phyloP scores from a whole-genome alignment of 805 yeast species.

The Cyberlindnera lachancei region DNA sequence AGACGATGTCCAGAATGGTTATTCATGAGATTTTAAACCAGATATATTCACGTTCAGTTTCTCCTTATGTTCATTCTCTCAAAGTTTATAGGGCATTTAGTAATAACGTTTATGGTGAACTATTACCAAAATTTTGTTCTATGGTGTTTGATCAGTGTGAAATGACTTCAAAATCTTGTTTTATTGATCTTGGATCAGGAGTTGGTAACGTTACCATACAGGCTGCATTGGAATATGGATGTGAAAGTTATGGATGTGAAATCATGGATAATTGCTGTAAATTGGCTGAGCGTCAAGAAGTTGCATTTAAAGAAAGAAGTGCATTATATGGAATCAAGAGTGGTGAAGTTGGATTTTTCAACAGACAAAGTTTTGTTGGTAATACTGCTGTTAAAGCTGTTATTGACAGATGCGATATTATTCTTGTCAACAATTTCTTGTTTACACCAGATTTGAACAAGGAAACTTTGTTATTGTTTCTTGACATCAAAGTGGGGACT shows the following conservation, averaged over 20 bases:
- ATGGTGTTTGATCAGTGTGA: slow-evolving; percentile 56
- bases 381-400: slow-evolving; percentile 47
- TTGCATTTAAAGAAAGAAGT: slow-evolving; percentile 52
- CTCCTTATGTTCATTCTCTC: slow-evolving; percentile 60
- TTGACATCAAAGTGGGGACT: slow-evolving; percentile 62
- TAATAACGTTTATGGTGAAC: slow-evolving; percentile 85
- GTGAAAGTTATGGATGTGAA: slow-evolving; percentile 83
- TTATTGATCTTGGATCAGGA: slow-evolving; percentile 88
- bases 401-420: slow-evolving; percentile 58
- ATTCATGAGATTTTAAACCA: slow-evolving; percentile 66
- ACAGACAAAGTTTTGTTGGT: slow-evolving; percentile 64
- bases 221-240: slow-evolving; percentile 82
- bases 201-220: slow-evolving; percentile 90
- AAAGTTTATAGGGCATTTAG: slow-evolving; percentile 79
- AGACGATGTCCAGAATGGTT: slow-evolving; percentile 32
- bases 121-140: slow-evolving; percentile 70
- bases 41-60: slow-evolving; percentile 69
- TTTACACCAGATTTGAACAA: slow-evolving; percentile 71
- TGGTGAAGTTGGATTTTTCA: slow-evolving; percentile 49
- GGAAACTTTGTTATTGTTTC: slow-evolving; percentile 57
- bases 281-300: slow-evolving; percentile 52
- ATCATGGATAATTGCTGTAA: slow-evolving; percentile 77
- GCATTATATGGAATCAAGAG: slow-evolving; percentile 55
- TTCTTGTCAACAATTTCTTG: slow-evolving; percentile 75
- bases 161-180: slow-evolving; percentile 45